Base-by-base conservation (phyloP, 169 alveolate species). In the Eimeria praecox region DNA sequence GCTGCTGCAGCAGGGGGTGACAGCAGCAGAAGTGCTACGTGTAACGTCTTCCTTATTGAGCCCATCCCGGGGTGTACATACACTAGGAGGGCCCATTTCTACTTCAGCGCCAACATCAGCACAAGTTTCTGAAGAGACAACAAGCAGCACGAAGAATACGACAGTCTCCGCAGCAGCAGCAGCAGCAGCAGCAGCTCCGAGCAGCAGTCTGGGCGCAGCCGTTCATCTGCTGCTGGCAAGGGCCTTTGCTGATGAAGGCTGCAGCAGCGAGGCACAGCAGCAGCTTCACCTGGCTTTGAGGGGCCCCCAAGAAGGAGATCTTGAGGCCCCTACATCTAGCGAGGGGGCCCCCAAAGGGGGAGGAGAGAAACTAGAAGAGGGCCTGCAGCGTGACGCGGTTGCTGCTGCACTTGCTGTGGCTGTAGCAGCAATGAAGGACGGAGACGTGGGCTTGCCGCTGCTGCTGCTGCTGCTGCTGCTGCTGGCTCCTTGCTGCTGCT, bases 1-100 rank as follows among this genome's bases (percentile, higher is more conserved):
- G 24, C 87, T 77, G 87, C 87, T 77, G 87, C 87, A 77, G 59
- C 87, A 77, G 59, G 87, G 87, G 22, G 87, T 77, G 59, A 0
- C 54, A 3, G 64, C 87, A 40, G 30, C 30, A 35, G 62, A 3
- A 30, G 87, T 18, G 40, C 59, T 38, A 5, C 87, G 33, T 0
- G 87, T 77, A 40, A 62, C 59, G 9, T 38, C 59, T 62, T 77
- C 87, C 54, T 46, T 77, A 14, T 24, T 40, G 87, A 14, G 83
- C 44, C 46, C 27, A 6, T 59, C n/a, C 69, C 27, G 0, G n/a
- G 69, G 83, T 35, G 83, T 12, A 20, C 27, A 27, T 4, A 38
- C 83, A 71, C 52, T 44, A 14, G 46, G 27, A 0, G 46, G 30
- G 83, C 30, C 46, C 46, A 40, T 27, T 3, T 38, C 46, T 30